Base-by-base conservation (phyloP, 2,329 filamentous ascomycete genomes). In the Coniella vitis region DNA sequence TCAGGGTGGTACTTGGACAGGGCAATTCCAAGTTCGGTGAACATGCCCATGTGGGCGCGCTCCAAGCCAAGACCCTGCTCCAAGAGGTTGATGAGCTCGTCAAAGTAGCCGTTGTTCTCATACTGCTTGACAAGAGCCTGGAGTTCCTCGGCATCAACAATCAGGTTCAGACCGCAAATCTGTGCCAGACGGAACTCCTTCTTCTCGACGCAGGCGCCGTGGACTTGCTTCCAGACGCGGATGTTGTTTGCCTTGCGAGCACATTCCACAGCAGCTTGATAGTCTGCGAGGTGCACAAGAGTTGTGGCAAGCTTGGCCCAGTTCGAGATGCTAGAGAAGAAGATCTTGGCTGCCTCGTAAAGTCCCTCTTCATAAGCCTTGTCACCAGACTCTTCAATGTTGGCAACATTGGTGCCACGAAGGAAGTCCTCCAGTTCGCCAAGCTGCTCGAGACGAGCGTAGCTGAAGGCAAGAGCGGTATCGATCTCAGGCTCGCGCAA, bases 291-390 rank as follows among this genome's bases (percentile, higher is more conserved):
- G 67, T 97, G 90, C n/a, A 98, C 93, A 53, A 97, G 80, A 10
- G 93, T 98, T 10, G 93, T 97, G 13, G 93, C 90, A 60, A 98
- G 83, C 76, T 98, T 98, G 48, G 91, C 91, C 93, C 93, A 98
- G 79, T 98, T 98, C 47, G 93, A 98, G 65, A 98, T 95, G 72
- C 88, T 97, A 48, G 83, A 89, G 74, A 84, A 98, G 79, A 97
- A 98, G 63, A 98, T 97, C 81, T 98, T 98, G 56, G 93, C 89
- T 38, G 93, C 93, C 74, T 97, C 86, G 63, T 93, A 91, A 63
- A 88, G 84, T 53, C 91, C 91, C 70, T 98, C 93, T 55, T 84
- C 86, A 58, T 95, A 97, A 19, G 93, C 91, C 76, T 96, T 96
- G 77, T 98, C 93, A 74, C 93, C 93, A 52, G 90, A 97, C 59